Evolutionary conservation across 2,329 filamentous ascomycete genomes (phyloP), one percentile per base, ranked within the genome.

Genomic region (Niveomyces coronatus): DNA sequence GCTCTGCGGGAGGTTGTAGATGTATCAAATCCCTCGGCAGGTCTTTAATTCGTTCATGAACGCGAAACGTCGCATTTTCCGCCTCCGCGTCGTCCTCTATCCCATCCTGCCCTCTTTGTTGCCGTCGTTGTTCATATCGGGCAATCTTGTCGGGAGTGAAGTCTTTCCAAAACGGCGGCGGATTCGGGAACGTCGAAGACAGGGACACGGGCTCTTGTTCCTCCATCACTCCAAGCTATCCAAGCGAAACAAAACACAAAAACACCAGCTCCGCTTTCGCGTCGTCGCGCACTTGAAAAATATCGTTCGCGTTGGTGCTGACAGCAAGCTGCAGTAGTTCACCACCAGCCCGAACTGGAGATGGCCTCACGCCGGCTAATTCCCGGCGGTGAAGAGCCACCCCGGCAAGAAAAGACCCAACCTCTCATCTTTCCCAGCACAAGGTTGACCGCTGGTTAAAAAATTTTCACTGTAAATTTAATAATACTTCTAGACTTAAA

Each of bases 131-230:
- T 5, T 63, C 57, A 39, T 72, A 60, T 4, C 75, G 76, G 11
- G 74, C 62, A 37, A 85, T 52, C 53, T 89, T 93, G 19, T 82
- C 76, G 3, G 76, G 58, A 0, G 85, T 94, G 61, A 96, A 96
- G 56, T 84, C 72, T 48, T 82, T 80, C 79, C 85, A 96, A 63
- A 95, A 94, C 1, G 82, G 79, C 18, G 91, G 91, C 18, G 91
- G 91, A 37, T 82, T 76, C 17, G 91, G 89, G 56, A 87, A 94
- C 28, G 80, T 76, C 17, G 82, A 76, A 18, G 77, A 70, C 49
- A 71, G 59, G 32, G 67, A 63, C 24, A 60, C 57, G 9, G 61
- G 53, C 41, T 61, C 63, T 42, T 68, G 65, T 37, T 64, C 77
- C 41, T 74, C 76, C 80, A 85, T 85, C 30, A 38, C 46, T 9